Evolutionary conservation across 176 grass and related monocot species (phyloP), one percentile per base, ranked within the genome.

Genomic region (Dendrocalamus sinicus): DNA sequence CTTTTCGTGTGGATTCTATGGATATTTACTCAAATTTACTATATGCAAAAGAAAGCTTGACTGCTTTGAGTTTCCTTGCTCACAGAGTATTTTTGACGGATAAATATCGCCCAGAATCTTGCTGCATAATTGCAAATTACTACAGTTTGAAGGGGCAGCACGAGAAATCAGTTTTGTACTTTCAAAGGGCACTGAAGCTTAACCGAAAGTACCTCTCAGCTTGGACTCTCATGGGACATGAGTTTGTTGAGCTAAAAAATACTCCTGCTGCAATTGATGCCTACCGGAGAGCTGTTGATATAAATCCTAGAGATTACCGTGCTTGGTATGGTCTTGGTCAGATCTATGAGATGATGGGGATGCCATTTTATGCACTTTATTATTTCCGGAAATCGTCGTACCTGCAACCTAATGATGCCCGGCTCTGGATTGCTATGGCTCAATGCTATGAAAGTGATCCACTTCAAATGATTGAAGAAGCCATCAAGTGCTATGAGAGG

Each of bases 281-380:
- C 37, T 92, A 99, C 76, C 83, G 97, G 57, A 89, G 94, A 75
- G 97, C 97, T 64, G 92, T 99, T 91, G 97, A 99, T 85, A 96
- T 99, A 81, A 99, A 94, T 79, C 93, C 93, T 61, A 88, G 94
- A 90, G 97, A 99, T 86, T 99, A 94, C 54, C 90, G 97, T 71
- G 97, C 94, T 53, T 99, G 94, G 97, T 99, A 99, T 85, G 97
- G 97, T 85, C 92, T 99, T 78, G 97, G 97, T 66, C 97, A 99
- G 86, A 99, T 94, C 67, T 99, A 96, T 84, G 97, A 99, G 82
- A 96, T 99, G 94, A 99, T 99, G 97, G 87, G 75, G 47, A 96
- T 99, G 97, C 90, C 93, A 28, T 96, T 96, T 83, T 99, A 96
- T 70, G 97, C 94, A 24, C 81, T 99, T 59, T 87, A 99, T 83